A percentile compares a stretch with the other conserved stretches of the same genome.
phyloP scores from a whole-genome alignment of 192 early-diverging fungal genomes.

The Thoreauomyces humboldtii region DNA sequence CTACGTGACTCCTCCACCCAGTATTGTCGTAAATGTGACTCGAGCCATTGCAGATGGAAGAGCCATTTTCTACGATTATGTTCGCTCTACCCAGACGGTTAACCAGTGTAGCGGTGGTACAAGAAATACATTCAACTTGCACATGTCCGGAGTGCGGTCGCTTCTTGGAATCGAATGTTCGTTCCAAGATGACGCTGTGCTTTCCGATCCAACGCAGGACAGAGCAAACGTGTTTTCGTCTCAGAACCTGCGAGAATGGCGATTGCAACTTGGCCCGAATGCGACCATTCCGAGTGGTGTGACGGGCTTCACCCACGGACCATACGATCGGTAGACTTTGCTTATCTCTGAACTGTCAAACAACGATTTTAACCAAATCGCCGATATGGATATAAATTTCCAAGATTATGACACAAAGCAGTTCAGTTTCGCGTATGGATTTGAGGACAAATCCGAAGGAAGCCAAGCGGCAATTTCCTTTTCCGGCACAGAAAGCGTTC shows the following conservation, averaged over 20 bases:
- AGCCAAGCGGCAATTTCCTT: constrained; percentile 4
- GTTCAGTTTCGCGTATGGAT: constrained; percentile 2
- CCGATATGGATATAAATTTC: constrained; percentile 20
- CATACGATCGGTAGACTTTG: constrained; percentile 6
- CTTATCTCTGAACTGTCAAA: not conserved
- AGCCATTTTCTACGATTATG: constrained; percentile 18
- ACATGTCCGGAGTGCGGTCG: constrained; percentile 6
- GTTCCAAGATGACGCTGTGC: constrained; percentile 11
- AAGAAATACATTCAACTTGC: constrained; percentile 17
- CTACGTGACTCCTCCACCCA: constrained; percentile 13
- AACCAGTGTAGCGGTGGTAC: constrained; percentile 2
- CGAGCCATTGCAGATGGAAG: constrained; percentile 10
- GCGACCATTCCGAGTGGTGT: constrained; percentile 5
- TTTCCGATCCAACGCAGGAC: constrained; percentile 16
- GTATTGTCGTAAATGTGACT: not conserved
- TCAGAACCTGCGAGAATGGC: constrained; percentile 7
- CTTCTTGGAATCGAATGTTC: not conserved
- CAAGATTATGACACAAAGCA: constrained; percentile 1
- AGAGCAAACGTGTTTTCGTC: constrained; percentile 12
- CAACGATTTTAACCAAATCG: constrained; percentile 19
- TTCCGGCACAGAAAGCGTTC: constrained; percentile 3
- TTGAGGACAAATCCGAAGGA: constrained; percentile 10
- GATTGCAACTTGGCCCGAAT: not conserved
- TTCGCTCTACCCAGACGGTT: not conserved
- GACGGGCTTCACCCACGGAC: not conserved